These are phyloP conservation scores for Sergeia podlipaevii DNA, from an alignment of 208 protist species.

Conservation along the genomic window DNA sequence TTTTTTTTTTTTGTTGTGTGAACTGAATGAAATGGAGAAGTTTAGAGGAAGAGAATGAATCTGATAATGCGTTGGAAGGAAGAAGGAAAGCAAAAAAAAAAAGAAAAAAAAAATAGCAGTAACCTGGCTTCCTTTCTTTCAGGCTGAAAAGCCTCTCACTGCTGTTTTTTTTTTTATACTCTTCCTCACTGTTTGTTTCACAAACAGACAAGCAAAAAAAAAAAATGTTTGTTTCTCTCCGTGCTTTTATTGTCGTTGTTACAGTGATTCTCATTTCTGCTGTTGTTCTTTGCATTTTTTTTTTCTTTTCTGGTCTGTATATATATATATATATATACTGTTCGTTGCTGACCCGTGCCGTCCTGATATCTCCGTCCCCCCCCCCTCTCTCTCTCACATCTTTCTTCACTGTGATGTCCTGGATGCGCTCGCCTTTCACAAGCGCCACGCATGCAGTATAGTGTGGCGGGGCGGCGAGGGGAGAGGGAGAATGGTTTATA, in stretches of 20 bases:
- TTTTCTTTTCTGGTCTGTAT: neutral
- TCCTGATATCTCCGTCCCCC: too few species aligned
- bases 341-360: too few species aligned
- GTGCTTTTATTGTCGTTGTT: constrained; percentile 1
- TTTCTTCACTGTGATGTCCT: too few species aligned
- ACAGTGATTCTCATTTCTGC: neutral
- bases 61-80: neutral
- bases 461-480: too few species aligned
- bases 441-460: too few species aligned
- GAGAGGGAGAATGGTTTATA: too few species aligned
- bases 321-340: too few species aligned
- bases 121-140: neutral
- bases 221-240: neutral
- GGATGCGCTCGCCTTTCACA: too few species aligned
- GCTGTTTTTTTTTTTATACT: neutral
- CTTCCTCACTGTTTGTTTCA: neutral
- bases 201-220: neutral
- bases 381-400: too few species aligned
- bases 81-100: constrained; percentile 9
- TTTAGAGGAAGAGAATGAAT: neutral
- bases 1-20: constrained; percentile 8
- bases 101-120: constrained; percentile 11
- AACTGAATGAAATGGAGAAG: neutral
- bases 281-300: constrained; percentile 1
- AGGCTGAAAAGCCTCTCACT: constrained; percentile 2